A percentile compares a stretch with the other conserved stretches of the same genome.
These are phyloP conservation scores for Taiwanofungus camphoratus DNA, from an alignment of 1,284 basidiomycete species.

Conservation along the genomic window DNA sequence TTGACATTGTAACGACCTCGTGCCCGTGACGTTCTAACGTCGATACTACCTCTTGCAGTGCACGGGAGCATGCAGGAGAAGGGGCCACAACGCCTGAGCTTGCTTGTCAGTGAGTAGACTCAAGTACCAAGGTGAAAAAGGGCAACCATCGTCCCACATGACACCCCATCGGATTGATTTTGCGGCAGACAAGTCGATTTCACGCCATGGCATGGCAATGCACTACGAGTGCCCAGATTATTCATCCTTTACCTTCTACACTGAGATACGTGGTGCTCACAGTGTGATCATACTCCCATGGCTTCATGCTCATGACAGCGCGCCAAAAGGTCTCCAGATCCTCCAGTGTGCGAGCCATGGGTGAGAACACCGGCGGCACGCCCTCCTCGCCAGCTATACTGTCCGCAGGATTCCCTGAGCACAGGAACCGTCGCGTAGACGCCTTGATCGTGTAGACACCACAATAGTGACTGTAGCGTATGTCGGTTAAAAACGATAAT, in stretches of 20 bases:
- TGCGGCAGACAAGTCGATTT: slow-evolving; percentile 29
- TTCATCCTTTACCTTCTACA: neutral
- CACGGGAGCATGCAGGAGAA: slow-evolving; percentile 56
- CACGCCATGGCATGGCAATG: slow-evolving; percentile 43
- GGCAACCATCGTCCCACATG: slow-evolving; percentile 46
- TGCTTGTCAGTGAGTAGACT: neutral
- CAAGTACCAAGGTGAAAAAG: neutral
- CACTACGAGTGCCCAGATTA: neutral
- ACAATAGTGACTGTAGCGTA: slow-evolving; percentile 22
- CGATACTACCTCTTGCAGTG: slow-evolving; percentile 44
- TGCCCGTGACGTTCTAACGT: slow-evolving; percentile 44
- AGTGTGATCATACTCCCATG: slow-evolving; percentile 55
- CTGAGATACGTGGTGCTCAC: slow-evolving; percentile 28
- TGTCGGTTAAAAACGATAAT: neutral
- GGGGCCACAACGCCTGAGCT: slow-evolving; percentile 37
- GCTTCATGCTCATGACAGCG: slow-evolving; percentile 51
- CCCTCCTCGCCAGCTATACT: slow-evolving; percentile 52
- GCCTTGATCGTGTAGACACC: slow-evolving; percentile 29
- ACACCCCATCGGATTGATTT: slow-evolving; percentile 45
- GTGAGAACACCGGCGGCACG: slow-evolving; percentile 26
- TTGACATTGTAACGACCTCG: slow-evolving; percentile 43
- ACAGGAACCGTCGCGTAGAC: slow-evolving; percentile 42
- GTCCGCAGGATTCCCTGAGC: slow-evolving; percentile 37
- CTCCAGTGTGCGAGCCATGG: slow-evolving; percentile 28
- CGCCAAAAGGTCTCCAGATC: slow-evolving; percentile 29